phyloP scores from a whole-genome alignment of 192 early-diverging fungal genomes.

The Kappamyces sp. region DNA sequence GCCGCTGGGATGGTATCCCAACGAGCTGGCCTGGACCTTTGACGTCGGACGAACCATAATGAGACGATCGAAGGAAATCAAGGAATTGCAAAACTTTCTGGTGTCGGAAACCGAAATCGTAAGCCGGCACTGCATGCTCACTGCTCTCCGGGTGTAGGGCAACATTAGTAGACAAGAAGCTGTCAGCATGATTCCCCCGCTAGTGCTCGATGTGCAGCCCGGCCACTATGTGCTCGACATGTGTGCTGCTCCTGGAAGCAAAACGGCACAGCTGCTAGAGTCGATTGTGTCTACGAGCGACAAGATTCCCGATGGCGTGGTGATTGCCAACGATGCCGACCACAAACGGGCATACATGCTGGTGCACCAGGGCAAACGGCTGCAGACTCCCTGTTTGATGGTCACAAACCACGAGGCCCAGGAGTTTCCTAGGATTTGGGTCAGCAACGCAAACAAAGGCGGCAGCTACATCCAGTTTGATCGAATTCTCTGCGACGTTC shows the following conservation, averaged over 20 bases:
- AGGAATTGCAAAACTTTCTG: slow-evolving; percentile 88
- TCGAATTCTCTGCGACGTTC: slow-evolving; percentile 93
- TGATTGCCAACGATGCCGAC: slow-evolving; percentile 97
- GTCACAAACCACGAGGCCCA: slow-evolving; percentile 96
- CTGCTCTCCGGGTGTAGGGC: slow-evolving; percentile 43
- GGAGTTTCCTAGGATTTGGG: slow-evolving; percentile 58
- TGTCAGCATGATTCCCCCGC: slow-evolving; percentile 97
- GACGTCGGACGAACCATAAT: slow-evolving; percentile 68
- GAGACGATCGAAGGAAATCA: slow-evolving; percentile 68
- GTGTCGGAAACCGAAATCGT: slow-evolving; percentile 94
- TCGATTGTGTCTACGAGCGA: slow-evolving; percentile 35
- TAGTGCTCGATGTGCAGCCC: slow-evolving; percentile 84
- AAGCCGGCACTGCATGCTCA: slow-evolving; percentile 13
- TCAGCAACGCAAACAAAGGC: not conserved
- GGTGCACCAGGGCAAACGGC: slow-evolving; percentile 90
- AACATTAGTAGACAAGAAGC: slow-evolving; percentile 96
- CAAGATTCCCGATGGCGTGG: slow-evolving; percentile 56
- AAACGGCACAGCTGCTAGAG: slow-evolving; percentile 81
- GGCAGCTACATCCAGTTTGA: slow-evolving; percentile 70
- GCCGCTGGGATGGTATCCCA: slow-evolving; percentile 83
- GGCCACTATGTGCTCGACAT: slow-evolving; percentile 80
- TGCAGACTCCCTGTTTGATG: slow-evolving; percentile 86
- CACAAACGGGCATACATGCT: slow-evolving; percentile 87
- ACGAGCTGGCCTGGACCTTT: slow-evolving; percentile 86
- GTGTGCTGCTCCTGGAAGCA: slow-evolving; percentile 98